phyloP scores from a whole-genome alignment of 2,329 filamentous ascomycete species.

The Colletotrichum spaethianum region DNA sequence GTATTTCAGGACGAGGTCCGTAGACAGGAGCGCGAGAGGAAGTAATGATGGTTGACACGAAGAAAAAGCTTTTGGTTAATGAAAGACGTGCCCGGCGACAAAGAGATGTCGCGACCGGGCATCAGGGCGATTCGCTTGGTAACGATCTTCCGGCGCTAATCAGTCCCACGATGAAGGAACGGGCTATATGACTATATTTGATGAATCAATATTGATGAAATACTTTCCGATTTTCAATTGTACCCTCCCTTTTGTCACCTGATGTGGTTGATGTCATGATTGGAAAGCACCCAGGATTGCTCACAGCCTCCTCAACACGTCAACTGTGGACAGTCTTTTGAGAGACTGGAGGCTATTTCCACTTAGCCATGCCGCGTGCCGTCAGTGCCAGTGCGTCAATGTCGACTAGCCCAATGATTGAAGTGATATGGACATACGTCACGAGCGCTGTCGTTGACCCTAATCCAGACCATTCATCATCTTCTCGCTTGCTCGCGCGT shows the following conservation, averaged over 20 bases:
- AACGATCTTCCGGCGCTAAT: constrained; percentile 31
- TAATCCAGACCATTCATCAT: neutral
- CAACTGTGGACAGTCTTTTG: neutral
- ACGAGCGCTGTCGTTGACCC: too few species aligned
- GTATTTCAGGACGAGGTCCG: constrained; percentile 55
- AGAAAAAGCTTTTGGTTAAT: constrained; percentile 11
- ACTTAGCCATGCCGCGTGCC: too few species aligned
- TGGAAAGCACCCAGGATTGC: neutral
- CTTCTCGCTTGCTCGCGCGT: neutral
- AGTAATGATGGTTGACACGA: constrained; percentile 8
- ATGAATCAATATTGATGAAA: constrained; percentile 21
- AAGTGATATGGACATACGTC: too few species aligned
- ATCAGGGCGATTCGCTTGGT: constrained; percentile 22
- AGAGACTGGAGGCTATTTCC: neutral
- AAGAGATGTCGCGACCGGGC: constrained; percentile 7
- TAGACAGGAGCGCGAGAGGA: constrained; percentile 49
- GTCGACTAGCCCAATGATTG: neutral
- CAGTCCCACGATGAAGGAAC: neutral
- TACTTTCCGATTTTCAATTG: neutral
- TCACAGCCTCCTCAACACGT: too few species aligned
- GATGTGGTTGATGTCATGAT: too few species aligned
- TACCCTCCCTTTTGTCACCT: too few species aligned
- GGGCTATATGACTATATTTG: constrained; percentile 28
- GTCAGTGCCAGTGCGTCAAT: too few species aligned
- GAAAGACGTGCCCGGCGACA: constrained; percentile 12